Percentiles rank a stretch among this genome's conserved stretches.
These are phyloP conservation scores for Ramaria sp. DNA, from an alignment of 768 basidiomycete species.

Conservation along the genomic window DNA sequence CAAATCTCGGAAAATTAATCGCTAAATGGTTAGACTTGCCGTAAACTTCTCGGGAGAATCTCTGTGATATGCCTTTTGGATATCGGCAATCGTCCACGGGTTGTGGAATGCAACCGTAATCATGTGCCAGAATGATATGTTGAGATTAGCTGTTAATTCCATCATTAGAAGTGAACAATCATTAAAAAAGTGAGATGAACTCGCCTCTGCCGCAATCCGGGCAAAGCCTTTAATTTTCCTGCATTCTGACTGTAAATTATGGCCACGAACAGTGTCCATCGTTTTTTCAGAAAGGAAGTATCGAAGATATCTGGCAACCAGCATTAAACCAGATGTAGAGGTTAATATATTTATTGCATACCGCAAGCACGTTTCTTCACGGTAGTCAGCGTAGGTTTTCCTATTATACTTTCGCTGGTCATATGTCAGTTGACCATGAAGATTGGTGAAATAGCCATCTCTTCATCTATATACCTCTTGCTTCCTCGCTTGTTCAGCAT, in stretches of 20 bases:
- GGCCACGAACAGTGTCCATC: constrained; percentile 38
- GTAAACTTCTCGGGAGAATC: constrained; percentile 4
- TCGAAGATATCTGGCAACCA: constrained; percentile 44
- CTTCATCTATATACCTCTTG: constrained; percentile 44
- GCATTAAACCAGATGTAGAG: not conserved
- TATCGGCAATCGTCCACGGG: too few relatives aligned
- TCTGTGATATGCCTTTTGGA: too few relatives aligned
- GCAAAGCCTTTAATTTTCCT: constrained; percentile 46
- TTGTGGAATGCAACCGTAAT: not conserved
- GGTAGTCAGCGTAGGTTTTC: constrained; percentile 68
- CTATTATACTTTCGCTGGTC: constrained; percentile 61
- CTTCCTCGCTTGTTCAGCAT: constrained; percentile 64
- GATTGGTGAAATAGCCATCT: not conserved
- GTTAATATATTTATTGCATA: constrained; percentile 13
- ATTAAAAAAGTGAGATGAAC: constrained; percentile 3
- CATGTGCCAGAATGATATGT: not conserved
- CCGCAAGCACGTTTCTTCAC: constrained; percentile 66
- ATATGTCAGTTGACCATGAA: not conserved
- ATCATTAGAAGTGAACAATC: not conserved
- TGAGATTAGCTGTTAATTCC: not conserved
- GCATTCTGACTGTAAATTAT: constrained; percentile 52
- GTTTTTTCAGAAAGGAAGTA: constrained; percentile 40
- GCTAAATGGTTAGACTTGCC: constrained; percentile 18
- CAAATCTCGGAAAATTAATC: constrained; percentile 17
- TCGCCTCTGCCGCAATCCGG: constrained; percentile 30